Conservation (phyloP, 352 stramenopile species). For the Pythium dissotocum region DNA sequence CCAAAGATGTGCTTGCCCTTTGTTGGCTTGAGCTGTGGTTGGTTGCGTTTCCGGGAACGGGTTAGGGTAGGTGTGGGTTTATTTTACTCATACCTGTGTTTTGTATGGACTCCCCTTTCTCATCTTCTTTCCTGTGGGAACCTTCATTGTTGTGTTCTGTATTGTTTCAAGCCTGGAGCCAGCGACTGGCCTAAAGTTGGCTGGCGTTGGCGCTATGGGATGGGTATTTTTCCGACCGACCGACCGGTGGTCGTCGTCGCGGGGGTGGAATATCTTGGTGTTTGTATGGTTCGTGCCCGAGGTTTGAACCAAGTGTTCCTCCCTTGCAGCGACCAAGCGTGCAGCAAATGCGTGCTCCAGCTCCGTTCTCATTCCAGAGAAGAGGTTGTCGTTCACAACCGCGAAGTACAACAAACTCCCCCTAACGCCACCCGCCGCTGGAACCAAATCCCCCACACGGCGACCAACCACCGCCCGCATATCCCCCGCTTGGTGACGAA, state of each 20-base stretch:
- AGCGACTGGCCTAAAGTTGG: background rate
- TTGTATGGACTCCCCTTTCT: conserved; percentile 12
- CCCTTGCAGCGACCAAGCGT: background rate
- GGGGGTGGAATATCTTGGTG: conserved; percentile 18
- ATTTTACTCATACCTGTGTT: conserved; percentile 12
- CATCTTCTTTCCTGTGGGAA: background rate
- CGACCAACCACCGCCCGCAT: conserved; percentile 19
- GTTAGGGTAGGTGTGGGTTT: conserved; percentile 24
- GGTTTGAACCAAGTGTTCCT: conserved; percentile 12
- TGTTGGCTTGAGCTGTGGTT: conserved; percentile 24
- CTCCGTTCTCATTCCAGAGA: conserved; percentile 21
- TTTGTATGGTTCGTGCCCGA: conserved; percentile 20
- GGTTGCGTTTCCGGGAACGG: conserved; percentile 23
- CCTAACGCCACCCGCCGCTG: background rate
- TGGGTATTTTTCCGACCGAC: conserved; percentile 21
- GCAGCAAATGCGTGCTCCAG: background rate
- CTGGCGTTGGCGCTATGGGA: conserved; percentile 8
- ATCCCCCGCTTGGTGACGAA: conserved; percentile 2
- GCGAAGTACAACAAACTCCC: background rate
- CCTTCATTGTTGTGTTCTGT: conserved; percentile 30
- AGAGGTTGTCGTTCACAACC: conserved; percentile 22
- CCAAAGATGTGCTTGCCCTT: background rate
- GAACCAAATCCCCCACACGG: background rate
- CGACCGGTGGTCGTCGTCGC: conserved; percentile 32
- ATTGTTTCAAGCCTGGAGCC: conserved; percentile 14